Evolutionary conservation across 495 filamentous ascomycete genomes (phyloP), one percentile per base, ranked within the genome.

Genomic region (Talaromyces borbonicus): DNA sequence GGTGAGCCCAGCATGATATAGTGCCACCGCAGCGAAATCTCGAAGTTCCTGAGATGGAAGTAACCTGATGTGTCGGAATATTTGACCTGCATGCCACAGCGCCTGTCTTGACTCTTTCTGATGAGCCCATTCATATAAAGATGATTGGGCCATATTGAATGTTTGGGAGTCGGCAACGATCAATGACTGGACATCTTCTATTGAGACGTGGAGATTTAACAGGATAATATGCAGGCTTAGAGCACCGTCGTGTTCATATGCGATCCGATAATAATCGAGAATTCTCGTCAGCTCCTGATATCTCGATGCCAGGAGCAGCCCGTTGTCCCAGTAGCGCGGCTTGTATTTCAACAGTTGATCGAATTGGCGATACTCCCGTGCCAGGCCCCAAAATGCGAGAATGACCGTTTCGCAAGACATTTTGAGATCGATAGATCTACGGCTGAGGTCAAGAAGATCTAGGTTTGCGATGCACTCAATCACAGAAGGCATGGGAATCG

Each of bases 111-210:
- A 69, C 16, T 79, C 73, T 2, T 54, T 36, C 12, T 59, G 71
- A 1, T 59, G 55, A 1, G 73, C 69, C 79, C 80, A 83, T 16
- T 69, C 58, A 22, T 19, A 22, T 16, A 38, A 20, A 15, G 35
- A 38, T 19, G 35, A 16, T 22, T 20, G 35, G 8, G 35, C 35
- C n/a, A 20, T 16, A 8, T 38, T 16, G 16, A 11, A 38, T 5
- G 16, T 38, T 3, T 41, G 38, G 1, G 23, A 18, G 24, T 26
- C 38, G 9, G 23, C 38, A 0, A 78, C 78, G 0, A 77, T 74
- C 42, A 83, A 80, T 1, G 78, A 69, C 47, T 85, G 79, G 0
- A 84, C 67, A 40, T 83, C 79, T 42, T 81, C 79, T 0, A 81
- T 65, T 0, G 77, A 76, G 49, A 79, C 71, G 56, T 81, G 65